These are phyloP conservation scores for Alternaria triticina DNA, from an alignment of 2,329 filamentous ascomycete species.

Conservation along the genomic window DNA sequence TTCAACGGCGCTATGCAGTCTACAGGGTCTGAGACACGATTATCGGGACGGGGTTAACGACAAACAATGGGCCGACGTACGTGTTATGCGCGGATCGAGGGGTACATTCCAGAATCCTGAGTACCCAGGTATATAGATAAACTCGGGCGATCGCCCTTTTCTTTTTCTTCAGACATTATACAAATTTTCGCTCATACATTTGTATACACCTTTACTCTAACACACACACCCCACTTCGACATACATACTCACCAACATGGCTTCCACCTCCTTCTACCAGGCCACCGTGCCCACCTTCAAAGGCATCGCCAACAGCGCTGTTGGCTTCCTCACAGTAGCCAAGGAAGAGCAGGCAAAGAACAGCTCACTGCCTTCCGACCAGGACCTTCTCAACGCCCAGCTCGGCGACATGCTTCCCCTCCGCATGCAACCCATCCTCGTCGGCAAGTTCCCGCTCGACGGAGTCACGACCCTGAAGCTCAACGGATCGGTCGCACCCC, in stretches of 20 bases:
- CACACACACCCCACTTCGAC: neutral
- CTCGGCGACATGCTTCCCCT: conserved; percentile 29
- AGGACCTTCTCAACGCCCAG: conserved; percentile 23
- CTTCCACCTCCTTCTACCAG: conserved; percentile 26
- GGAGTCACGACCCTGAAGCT: conserved; percentile 15
- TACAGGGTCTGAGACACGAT: neutral
- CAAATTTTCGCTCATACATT: neutral
- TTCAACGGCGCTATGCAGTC: neutral
- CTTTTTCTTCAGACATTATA: neutral
- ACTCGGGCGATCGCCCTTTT: neutral
- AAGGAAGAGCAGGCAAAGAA: conserved; percentile 22
- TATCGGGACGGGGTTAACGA: neutral
- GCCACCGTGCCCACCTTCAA: conserved; percentile 21
- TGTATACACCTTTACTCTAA: neutral
- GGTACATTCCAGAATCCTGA: neutral
- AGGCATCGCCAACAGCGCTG: conserved; percentile 14
- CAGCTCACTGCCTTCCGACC: conserved; percentile 14
- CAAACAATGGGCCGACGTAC: neutral
- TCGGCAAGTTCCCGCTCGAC: conserved; percentile 20
- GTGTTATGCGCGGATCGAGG: neutral
- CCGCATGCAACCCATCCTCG: conserved; percentile 25
- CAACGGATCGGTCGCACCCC: conserved; percentile 1
- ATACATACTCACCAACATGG: conserved; percentile 13
- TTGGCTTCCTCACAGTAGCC: conserved; percentile 23
- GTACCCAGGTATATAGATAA: neutral